Evolutionary conservation across 306 rosid genomes (phyloP), one percentile per base, ranked within the genome.

Genomic region (Begonia peltatifolia): DNA sequence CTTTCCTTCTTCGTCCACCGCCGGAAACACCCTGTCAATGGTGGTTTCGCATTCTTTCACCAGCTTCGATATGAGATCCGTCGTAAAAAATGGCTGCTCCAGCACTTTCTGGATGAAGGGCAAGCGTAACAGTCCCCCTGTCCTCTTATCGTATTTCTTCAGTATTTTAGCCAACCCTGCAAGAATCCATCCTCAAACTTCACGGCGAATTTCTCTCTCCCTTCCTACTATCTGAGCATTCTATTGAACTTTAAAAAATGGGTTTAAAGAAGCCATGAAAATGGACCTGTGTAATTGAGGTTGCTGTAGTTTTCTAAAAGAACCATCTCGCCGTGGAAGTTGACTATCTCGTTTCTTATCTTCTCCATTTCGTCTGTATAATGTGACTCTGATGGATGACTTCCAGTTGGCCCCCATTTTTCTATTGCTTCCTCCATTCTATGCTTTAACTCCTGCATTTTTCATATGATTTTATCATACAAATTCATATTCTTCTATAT

Each of bases 311-410:
- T 85, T 11, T 76, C 71, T 53, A 89, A 36, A 20, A 89, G 94
- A 56, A 89, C 97, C 95, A 89, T 89, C 73, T 82, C 92, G 17
- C 94, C 95, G 10, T 89, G 97, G 59, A 89, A 85, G 73, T 89
- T 90, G 76, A 89, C 95, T 17, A 89, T 80, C 36, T 71, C 74
- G 64, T 74, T 81, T 67, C 90, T 76, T 59, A 82, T 76, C 65
- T 82, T 83, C 16, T 61, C 74, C 82, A 80, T 79, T 58, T 76
- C 87, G 3, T 72, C 79, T 35, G 63, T 72, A 41, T 72, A 76
- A 43, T 64, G 25, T 1, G 49, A 22, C 70, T 62, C 63, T 6
- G 83, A 83, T 46, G 83, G 76, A 11, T 52, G 66, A 46, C 38
- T 76, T 2, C 84, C 87, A 49, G 56, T 69, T 14, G 78, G 77